Evolutionary conservation across 495 filamentous ascomycete genomes (phyloP), one percentile per base, ranked within the genome.

Genomic region (Penicillium atrosanguineum): DNA sequence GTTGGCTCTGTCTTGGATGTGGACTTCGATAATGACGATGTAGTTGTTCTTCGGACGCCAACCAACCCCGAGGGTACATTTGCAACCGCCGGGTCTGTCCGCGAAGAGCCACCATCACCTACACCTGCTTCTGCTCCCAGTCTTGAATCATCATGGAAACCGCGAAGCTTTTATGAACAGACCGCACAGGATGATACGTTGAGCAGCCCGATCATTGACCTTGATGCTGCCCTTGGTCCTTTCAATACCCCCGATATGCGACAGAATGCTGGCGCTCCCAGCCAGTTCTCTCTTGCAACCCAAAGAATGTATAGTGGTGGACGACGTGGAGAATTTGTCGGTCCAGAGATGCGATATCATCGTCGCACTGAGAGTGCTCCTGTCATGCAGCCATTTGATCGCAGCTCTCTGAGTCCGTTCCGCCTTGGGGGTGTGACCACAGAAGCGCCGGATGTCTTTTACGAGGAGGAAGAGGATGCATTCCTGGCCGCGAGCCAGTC

Each of bases 171-270:
- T 53, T 70, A 77, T 37, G 74, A 77, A 46, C 74, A 77, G 52
- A 63, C 40, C 41, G 54, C 46, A 4, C 83, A 86, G 12, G 54
- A 61, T 26, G 77, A 81, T 31, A 85, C 74, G 2, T 75, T 85
- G 44, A 91, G 53, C 29, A 67, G 85, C 59, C 89, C 87, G 6
- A 83, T 96, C 53, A 93, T 98, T 48, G 94, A 98, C 72, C 75
- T 98, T 38, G 94, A 98, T 76, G 94, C 92, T 34, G 94, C 93
- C n/a, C 75, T 98, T 11, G 90, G 90, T 3, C 91, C 94, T 0
- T 95, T 95, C 71, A 91, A 94, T 62, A 93, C 89, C 1, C 90
- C 90, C 4, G 73, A 81, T 53, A 78, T 77, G 57, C 57, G 65
- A 3, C 61, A 63, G 12, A 50, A 56, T 7, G 73, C 69, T 46